A percentile compares a stretch with the other conserved stretches of the same genome.
Conservation (phyloP, 495 filamentous ascomycete species). For the Xylaria telfairii region DNA sequence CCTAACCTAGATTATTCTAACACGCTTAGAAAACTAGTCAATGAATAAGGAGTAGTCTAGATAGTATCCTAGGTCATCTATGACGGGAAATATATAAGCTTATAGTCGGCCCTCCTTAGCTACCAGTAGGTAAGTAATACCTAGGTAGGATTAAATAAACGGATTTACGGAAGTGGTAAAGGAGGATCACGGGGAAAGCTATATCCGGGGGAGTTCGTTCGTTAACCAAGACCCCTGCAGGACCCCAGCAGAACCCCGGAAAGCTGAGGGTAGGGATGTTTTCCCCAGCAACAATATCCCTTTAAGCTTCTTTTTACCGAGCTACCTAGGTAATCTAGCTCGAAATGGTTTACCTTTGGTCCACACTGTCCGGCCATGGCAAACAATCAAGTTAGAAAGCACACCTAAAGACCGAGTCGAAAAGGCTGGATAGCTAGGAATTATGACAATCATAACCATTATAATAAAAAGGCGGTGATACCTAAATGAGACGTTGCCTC, state of each 20-base stretch:
- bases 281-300: not conserved
- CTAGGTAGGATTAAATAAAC: not conserved
- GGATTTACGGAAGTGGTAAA: not conserved
- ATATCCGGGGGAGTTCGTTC: conserved; percentile 11
- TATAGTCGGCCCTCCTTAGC: not conserved
- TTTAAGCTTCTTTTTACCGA: not conserved
- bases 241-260: not conserved
- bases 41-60: not conserved
- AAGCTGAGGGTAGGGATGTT: not conserved
- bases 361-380: not conserved
- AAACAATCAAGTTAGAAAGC: too few relatives aligned
- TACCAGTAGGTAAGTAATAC: not conserved
- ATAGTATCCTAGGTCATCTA: not conserved
- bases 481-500: too few relatives aligned
- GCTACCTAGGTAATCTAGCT: not conserved
- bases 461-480: too few relatives aligned
- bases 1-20: too few relatives aligned
- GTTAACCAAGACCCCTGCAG: too few relatives aligned
- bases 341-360: too few relatives aligned
- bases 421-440: too few relatives aligned
- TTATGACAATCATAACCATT: too few relatives aligned
- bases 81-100: not conserved
- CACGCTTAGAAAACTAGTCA: not conserved
- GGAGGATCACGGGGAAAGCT: not conserved
- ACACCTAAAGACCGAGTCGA: too few relatives aligned